These are phyloP conservation scores for Spathaspora boniae DNA, from an alignment of 805 yeast genomes.

Conservation along the genomic window DNA sequence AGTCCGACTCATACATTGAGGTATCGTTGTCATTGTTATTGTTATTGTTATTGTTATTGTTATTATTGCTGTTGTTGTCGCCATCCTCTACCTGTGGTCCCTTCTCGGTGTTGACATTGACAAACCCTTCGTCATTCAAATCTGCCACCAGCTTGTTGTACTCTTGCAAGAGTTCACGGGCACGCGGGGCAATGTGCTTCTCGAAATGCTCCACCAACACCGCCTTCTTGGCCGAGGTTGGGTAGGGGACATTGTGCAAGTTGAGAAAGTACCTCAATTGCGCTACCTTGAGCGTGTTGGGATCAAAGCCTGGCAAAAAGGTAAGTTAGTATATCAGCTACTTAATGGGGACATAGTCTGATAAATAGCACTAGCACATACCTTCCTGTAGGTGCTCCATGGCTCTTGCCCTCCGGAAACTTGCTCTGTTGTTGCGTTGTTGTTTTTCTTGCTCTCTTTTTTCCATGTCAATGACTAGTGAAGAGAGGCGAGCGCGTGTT, in stretches of 20 bases:
- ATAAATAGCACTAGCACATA: slow-evolving; percentile 3
- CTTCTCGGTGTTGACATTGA: slow-evolving; percentile 8
- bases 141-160: slow-evolving; percentile 14
- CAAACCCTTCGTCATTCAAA: slow-evolving; percentile 20
- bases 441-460: no score
- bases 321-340: slow-evolving; percentile 6
- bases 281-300: slow-evolving; percentile 60
- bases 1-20: no score
- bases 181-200: slow-evolving; percentile 47
- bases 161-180: slow-evolving; percentile 38
- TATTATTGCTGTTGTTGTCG: no score
- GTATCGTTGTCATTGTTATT: no score
- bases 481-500: no score
- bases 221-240: slow-evolving; percentile 65
- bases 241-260: slow-evolving; percentile 58
- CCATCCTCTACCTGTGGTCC: no score
- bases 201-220: slow-evolving; percentile 61
- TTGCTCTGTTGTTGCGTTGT: no score
- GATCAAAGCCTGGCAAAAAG: slow-evolving; percentile 45
- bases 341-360: not conserved
- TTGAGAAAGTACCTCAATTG: slow-evolving; percentile 64
- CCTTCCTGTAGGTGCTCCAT: slow-evolving; percentile 8
- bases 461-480: no score
- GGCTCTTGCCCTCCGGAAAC: no score
- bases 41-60: no score